Percentiles rank a stretch among this genome's conserved stretches.
These are phyloP conservation scores for Kwoniella mangroviensis DNA, from an alignment of 768 basidiomycete genomes.

Conservation along the genomic window DNA sequence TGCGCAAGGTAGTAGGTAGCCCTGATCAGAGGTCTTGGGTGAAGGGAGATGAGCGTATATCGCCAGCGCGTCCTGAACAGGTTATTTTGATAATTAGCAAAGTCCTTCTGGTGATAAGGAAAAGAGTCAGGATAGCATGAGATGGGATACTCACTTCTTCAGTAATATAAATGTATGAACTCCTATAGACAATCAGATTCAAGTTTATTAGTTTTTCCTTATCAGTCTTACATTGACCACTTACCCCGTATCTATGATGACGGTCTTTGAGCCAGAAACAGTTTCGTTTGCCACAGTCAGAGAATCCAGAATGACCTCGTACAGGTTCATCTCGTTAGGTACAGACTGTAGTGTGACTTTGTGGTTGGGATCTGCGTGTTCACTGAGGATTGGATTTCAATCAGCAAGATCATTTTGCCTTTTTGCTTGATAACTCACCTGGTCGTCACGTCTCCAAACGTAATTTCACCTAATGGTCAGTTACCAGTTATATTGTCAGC, in stretches of 20 bases:
- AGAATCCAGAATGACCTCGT: slow-evolving; percentile 13
- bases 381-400: neutral
- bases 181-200: neutral
- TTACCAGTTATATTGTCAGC: neutral
- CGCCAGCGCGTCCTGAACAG: neutral
- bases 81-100: too few species aligned
- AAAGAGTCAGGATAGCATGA: too few species aligned
- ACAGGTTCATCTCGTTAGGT: slow-evolving; percentile 16
- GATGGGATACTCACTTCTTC: slow-evolving; percentile 8
- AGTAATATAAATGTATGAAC: slow-evolving; percentile 17
- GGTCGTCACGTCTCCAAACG: slow-evolving; percentile 19
- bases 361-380: slow-evolving; percentile 18
- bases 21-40: slow-evolving; percentile 1
- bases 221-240: neutral
- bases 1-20: slow-evolving; percentile 11
- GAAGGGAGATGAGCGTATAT: slow-evolving; percentile 14
- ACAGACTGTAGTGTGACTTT: slow-evolving; percentile 12
- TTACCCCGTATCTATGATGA: slow-evolving; percentile 21
- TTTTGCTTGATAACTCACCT: slow-evolving; percentile 3
- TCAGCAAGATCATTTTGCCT: neutral
- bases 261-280: slow-evolving; percentile 2
- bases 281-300: neutral
- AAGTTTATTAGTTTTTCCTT: neutral
- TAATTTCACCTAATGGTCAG: slow-evolving; percentile 12
- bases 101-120: too few species aligned